A percentile compares a stretch with the other conserved stretches of the same genome.
phyloP scores from a whole-genome alignment of 2,329 filamentous ascomycete genomes.

The Trichoderma guizhouense region DNA sequence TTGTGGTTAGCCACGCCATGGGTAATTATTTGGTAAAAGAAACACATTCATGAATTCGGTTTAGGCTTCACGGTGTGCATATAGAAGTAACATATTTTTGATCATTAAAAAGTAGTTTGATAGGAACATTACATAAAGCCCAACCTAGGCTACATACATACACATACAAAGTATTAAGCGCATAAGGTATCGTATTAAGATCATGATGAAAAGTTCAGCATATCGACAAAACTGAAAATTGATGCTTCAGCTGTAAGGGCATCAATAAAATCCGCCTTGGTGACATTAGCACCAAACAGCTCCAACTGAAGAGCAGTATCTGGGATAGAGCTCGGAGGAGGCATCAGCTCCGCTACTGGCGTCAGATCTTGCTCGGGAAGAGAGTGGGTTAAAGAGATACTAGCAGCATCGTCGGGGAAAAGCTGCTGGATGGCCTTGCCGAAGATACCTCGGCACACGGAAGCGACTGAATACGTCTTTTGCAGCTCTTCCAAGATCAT shows the following conservation, averaged over 20 bases:
- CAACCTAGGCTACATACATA: not conserved
- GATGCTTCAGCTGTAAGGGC: slow-evolving; percentile 10
- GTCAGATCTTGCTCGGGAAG: not conserved
- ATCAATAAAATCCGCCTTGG: slow-evolving; percentile 10
- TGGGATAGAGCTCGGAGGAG: not conserved
- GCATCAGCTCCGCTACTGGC: not conserved
- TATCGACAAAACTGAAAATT: slow-evolving; percentile 15
- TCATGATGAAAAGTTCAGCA: not conserved
- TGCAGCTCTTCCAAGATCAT: slow-evolving; percentile 12
- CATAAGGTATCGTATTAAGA: not conserved
- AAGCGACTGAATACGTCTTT: slow-evolving; percentile 10
- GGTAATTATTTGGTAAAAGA: not conserved
- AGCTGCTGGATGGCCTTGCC: slow-evolving; percentile 14
- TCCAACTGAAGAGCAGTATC: slow-evolving; percentile 4
- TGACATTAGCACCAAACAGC: not conserved
- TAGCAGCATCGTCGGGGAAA: slow-evolving; percentile 6
- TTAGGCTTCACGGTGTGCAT: not conserved
- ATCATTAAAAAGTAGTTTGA: not conserved
- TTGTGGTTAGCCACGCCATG: not conserved
- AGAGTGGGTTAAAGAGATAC: not conserved
- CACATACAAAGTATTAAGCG: not conserved
- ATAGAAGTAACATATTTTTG: not conserved
- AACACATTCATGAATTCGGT: not conserved
- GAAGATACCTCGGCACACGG: slow-evolving; percentile 13
- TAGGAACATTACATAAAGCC: not conserved